Percentiles rank a stretch among this genome's conserved stretches.
Evolutionary conservation across 768 basidiomycete genomes (phyloP).

Genomic region (Strobilomyces confusus): DNA sequence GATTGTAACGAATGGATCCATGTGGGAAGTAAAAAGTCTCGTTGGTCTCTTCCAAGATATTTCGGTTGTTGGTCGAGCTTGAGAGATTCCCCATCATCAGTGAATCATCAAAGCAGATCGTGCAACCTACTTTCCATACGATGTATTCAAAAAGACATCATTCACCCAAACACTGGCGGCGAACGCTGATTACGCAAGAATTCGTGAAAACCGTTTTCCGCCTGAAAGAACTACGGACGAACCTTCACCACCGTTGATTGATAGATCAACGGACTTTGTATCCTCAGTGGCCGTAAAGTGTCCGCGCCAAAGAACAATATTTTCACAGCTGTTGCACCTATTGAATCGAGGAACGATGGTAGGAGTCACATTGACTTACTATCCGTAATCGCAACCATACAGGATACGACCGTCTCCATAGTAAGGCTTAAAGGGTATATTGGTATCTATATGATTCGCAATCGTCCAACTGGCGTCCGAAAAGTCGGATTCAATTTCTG

Average conservation of each 20-base stretch:
- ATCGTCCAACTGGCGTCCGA: slow-evolving; percentile 61
- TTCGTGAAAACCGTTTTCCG: background rate
- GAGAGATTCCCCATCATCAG: background rate
- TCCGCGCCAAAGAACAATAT: slow-evolving; percentile 76
- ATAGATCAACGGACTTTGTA: slow-evolving; percentile 65
- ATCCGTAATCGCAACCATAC: slow-evolving; percentile 85
- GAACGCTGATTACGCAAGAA: slow-evolving; percentile 43
- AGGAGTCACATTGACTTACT: slow-evolving; percentile 41
- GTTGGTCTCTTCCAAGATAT: slow-evolving; percentile 64
- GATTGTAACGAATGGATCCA: slow-evolving; percentile 44
- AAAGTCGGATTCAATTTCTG: slow-evolving; percentile 57
- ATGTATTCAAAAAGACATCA: slow-evolving; percentile 62
- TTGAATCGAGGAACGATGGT: slow-evolving; percentile 5
- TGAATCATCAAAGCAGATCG: background rate
- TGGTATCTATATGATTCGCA: slow-evolving; percentile 71
- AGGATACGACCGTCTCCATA: slow-evolving; percentile 76
- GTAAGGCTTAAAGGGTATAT: slow-evolving; percentile 62
- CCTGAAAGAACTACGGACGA: slow-evolving; percentile 4
- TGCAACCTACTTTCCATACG: slow-evolving; percentile 63
- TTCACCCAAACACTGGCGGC: slow-evolving; percentile 84
- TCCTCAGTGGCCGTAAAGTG: slow-evolving; percentile 63
- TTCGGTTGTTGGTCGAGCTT: slow-evolving; percentile 60
- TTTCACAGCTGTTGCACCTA: slow-evolving; percentile 60
- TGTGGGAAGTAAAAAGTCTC: slow-evolving; percentile 60
- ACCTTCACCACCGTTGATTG: slow-evolving; percentile 81